Base-by-base conservation (phyloP, 306 rosid genomes). In the Malus asiatica region DNA sequence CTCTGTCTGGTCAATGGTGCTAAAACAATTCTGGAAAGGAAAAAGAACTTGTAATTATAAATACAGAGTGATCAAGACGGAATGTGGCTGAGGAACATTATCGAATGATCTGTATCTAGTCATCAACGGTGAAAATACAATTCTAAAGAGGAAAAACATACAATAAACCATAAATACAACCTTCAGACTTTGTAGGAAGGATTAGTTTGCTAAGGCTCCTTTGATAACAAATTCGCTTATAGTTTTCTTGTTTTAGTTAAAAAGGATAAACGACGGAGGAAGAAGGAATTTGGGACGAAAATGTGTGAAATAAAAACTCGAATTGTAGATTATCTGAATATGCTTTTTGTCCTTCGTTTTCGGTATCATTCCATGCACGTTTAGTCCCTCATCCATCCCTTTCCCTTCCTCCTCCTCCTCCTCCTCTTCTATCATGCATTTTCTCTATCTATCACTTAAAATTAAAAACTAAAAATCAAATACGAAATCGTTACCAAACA, bases 1-100 rank as follows among this genome's bases (percentile, higher is more conserved):
- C 84, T 80, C 29, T 30, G 76, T 65, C 81, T 79, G 1, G 70
- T 77, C 22, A 89, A 57, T 2, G 93, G 90, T 23, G 93, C 88
- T 73, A 85, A 77, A 11, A 81, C 33, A 32, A 32, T 19, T 32
- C 29, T 25, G 9, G 46, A 14, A 44, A 51, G 30, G 2, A 27
- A 18, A 6, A 12, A 27, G 3, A 0, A n/a, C 5, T 20, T 53
- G 48, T 5, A 19, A 61, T 2, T 12, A n/a, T 10, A 48, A 38
- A 38, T 45, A 45, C 63, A 4, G 82, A 83, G 51, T 83, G 83
- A 66, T 81, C 40, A 86, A 53, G 33, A 78, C 23, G 78, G 85
- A 11, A 45, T 45, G 51, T 12, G 78, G 80, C 59, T 81, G 89
- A 14, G 89, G 70, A 40, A 81, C 72, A 52, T 72, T 29, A 60